Base-by-base conservation (phyloP, 257 asterid species). In the Jacaranda copaia region DNA sequence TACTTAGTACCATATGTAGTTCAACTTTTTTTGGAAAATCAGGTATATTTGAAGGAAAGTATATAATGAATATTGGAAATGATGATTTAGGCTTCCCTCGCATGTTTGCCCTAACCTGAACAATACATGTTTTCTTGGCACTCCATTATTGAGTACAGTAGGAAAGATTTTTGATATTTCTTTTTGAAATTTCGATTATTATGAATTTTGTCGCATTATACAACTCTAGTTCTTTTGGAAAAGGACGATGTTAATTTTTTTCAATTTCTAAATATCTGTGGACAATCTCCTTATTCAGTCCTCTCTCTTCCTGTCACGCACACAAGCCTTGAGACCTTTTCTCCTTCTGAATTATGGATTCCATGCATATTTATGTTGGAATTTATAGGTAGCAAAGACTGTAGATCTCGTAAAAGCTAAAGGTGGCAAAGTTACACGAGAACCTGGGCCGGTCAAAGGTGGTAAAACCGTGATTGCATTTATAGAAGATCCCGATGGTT, bases 371-470 rank as follows among this genome's bases (percentile, higher is more conserved):
- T 58, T 13, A n/a, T 67, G 42, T 60, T 73, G 48, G 60, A 38
- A 62, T 43, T 65, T 18, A 36, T 61, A 94, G 99, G 97, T 95
- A 80, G 71, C 93, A 25, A 93, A 93, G 86, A 88, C 95, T 9
- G 97, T 96, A 62, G 99, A 96, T 77, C 94, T 93, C 74, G 56
- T 96, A 35, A 96, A 89, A 87, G 97, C 93, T 74, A 96, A 96
- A 84, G 99, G 99, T 80, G 99, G 99, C 62, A 93, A 79, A 76
- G 98, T 96, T 70, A 85, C 97, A 11, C 84, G 99, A 84, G 99
- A 96, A 84, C 98, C 99, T 51, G 97, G 99, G 63, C 93, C 97
- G 16, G 99, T 96, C 78, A 93, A 96, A 90, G 99, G 99, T 45
- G 99, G 99, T 42, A 93, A 85, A 48, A 91, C 98, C 6, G 97